A percentile compares a stretch with the other conserved stretches of the same genome.
Conservation (phyloP, 371 early-diverging fungal genomes). For the Apophysomyces sp. region DNA sequence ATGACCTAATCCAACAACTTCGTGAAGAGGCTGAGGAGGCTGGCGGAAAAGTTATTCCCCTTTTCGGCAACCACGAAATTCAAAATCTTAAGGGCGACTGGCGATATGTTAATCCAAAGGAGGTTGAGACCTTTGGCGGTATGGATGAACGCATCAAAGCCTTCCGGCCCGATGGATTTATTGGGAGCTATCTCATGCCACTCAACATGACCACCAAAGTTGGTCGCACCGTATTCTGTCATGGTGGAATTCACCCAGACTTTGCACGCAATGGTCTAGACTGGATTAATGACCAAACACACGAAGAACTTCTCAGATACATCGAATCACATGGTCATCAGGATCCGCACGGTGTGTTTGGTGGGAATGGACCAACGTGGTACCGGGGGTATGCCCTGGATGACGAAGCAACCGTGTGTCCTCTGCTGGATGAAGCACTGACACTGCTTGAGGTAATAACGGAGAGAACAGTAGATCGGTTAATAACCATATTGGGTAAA, state of each 20-base stretch:
- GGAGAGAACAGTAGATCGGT: neutral
- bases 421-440: constrained; percentile 51
- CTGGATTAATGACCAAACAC: constrained; percentile 54
- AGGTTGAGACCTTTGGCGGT: constrained; percentile 67
- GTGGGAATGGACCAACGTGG: constrained; percentile 55
- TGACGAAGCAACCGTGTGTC: constrained; percentile 49
- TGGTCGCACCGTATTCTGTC: constrained; percentile 68
- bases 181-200: constrained; percentile 58
- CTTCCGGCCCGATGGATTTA: constrained; percentile 64
- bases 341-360: constrained; percentile 40
- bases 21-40: constrained; percentile 54
- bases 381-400: constrained; percentile 70
- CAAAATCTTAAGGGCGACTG: constrained; percentile 74
- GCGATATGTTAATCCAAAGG: constrained; percentile 71
- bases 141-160: constrained; percentile 46
- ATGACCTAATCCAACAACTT: constrained; percentile 58
- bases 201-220: constrained; percentile 64
- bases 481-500: too few relatives aligned
- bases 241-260: constrained; percentile 67
- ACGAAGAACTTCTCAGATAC: constrained; percentile 29
- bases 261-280: constrained; percentile 55
- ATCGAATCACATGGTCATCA: constrained; percentile 23
- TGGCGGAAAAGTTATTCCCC: constrained; percentile 60
- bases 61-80: constrained; percentile 73
- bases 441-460: constrained; percentile 39